Conservation (phyloP, 768 basidiomycete species). For the Leccinum arenicola region DNA sequence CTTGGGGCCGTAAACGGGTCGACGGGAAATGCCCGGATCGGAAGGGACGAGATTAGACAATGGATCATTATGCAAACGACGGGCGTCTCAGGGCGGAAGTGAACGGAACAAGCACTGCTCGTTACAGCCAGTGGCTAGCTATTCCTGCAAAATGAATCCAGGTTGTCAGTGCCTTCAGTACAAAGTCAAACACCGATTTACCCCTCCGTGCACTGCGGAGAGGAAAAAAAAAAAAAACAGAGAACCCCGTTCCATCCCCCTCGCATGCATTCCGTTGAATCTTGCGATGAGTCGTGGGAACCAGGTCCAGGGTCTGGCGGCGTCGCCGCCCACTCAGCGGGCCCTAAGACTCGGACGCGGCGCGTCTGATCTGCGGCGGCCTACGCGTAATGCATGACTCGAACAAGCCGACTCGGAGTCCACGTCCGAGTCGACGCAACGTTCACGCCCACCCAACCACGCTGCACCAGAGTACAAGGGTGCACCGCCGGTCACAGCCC, state of each 20-base stretch:
- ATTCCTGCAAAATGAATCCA: conserved; percentile 26
- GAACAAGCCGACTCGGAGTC: background rate
- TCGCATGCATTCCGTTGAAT: background rate
- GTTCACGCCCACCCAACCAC: too few relatives aligned
- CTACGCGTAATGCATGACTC: background rate
- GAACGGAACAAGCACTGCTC: conserved; percentile 18
- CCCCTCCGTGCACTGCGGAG: conserved; percentile 24
- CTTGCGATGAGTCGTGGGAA: background rate
- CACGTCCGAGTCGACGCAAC: background rate
- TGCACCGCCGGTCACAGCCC: conserved; percentile 22
- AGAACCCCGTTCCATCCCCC: background rate
- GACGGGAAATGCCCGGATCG: conserved; percentile 15
- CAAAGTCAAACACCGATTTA: conserved; percentile 13
- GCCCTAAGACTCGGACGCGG: too few relatives aligned
- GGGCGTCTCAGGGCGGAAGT: conserved; percentile 22
- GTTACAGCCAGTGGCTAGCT: conserved; percentile 18
- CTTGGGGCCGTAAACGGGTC: conserved; percentile 26
- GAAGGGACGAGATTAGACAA: conserved; percentile 22
- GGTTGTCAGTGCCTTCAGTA: conserved; percentile 20
- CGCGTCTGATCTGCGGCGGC: background rate
- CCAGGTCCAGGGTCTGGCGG: background rate
- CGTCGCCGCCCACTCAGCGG: background rate
- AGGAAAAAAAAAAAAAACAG: background rate
- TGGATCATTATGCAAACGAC: conserved; percentile 15
- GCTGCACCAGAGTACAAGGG: conserved; percentile 3